phyloP scores from a whole-genome alignment of 2,329 filamentous ascomycete genomes.

The Scedosporium minutisporum region DNA sequence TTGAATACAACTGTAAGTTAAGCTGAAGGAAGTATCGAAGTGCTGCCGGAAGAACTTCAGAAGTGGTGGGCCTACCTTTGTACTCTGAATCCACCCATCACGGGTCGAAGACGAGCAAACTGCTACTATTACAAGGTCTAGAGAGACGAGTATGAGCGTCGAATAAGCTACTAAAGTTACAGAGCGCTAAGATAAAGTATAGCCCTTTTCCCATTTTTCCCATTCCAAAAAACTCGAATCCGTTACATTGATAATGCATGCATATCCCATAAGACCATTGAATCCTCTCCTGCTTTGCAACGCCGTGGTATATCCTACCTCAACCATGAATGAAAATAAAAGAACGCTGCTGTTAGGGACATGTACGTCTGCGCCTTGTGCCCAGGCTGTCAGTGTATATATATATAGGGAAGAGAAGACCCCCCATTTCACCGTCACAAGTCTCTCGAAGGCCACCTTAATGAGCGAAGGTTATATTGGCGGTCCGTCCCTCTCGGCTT shows the following conservation, averaged over 20 bases:
- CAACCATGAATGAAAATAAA: background rate
- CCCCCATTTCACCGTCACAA: background rate
- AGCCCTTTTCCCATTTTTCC: background rate
- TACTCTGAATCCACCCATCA: no score
- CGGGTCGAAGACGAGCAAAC: no score
- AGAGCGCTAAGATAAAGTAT: background rate
- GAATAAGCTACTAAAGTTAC: no score
- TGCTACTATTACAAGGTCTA: no score
- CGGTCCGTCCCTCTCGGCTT: constrained; percentile 1
- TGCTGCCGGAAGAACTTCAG: no score
- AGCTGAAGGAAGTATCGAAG: no score
- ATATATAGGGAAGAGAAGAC: background rate
- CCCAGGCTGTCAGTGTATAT: background rate
- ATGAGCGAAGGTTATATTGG: background rate
- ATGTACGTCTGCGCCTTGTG: background rate
- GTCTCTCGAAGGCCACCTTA: background rate
- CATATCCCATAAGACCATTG: background rate
- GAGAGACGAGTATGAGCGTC: no score
- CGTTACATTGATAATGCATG: background rate
- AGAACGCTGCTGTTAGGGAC: background rate
- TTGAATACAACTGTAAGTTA: no score
- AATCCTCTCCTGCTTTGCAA: background rate
- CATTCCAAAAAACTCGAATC: background rate
- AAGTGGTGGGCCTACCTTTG: no score
- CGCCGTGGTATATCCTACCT: background rate